Evolutionary conservation across 805 yeast genomes (phyloP).

Genomic region (Candida cerambycidarum): DNA sequence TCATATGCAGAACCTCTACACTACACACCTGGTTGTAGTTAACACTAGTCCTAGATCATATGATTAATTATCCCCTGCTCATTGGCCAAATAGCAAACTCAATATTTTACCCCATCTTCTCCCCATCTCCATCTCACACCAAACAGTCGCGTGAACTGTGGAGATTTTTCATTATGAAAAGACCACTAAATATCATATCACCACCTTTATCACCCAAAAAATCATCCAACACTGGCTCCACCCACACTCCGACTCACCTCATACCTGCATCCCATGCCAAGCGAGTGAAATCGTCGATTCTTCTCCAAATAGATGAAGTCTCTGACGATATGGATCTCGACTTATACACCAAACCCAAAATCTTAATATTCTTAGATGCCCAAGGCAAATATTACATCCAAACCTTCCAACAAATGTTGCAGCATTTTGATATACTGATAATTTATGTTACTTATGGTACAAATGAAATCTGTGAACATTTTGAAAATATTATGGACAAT

Average conservation of each 20-base stretch:
- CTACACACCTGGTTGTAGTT: too few relatives aligned
- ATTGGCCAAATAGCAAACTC: too few relatives aligned
- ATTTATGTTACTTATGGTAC: conserved; percentile 11
- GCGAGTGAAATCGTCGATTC: conserved; percentile 2
- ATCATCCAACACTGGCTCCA: not conserved
- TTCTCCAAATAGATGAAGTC: conserved; percentile 50
- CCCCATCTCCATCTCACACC: too few relatives aligned
- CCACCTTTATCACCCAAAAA: conserved; percentile 10
- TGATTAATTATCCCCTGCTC: too few relatives aligned
- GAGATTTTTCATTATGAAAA: conserved; percentile 6
- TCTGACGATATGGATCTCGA: conserved; percentile 83
- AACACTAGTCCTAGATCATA: too few relatives aligned
- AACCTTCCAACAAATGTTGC: conserved; percentile 13
- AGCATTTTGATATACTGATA: not conserved
- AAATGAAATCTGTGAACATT: not conserved
- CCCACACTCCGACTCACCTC: conserved; percentile 3
- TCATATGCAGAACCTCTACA: too few relatives aligned
- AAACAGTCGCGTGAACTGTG: conserved; percentile 1
- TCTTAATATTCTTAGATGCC: conserved; percentile 29
- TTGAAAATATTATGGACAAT: conserved; percentile 9
- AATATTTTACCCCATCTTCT: too few relatives aligned
- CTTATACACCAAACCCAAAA: conserved; percentile 8
- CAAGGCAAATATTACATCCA: conserved; percentile 32
- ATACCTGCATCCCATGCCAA: conserved; percentile 8
- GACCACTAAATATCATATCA: conserved; percentile 7